Evolutionary conservation across 176 grass and related monocot species (phyloP).

Genomic region (Cenchrus americanus): DNA sequence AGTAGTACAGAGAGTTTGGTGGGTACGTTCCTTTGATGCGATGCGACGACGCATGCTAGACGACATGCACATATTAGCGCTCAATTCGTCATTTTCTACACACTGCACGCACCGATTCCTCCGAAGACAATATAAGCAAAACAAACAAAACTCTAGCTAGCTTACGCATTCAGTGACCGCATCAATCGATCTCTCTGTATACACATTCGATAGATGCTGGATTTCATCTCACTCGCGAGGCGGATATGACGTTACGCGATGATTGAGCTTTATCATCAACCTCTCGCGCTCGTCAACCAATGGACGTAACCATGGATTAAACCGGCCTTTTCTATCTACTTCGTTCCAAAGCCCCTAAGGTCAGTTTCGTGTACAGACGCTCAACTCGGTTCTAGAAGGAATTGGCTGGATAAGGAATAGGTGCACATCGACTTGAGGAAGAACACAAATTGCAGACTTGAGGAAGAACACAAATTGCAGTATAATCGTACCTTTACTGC

Average conservation of each 20-base stretch:
- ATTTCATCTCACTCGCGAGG: neutral
- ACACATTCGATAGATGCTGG: neutral
- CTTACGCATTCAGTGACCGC: constrained; percentile 25
- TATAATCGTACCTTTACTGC: no score
- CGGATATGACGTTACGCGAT: no score
- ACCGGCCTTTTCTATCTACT: neutral
- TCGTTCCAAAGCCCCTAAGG: neutral
- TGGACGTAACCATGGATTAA: neutral
- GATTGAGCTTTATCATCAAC: no score
- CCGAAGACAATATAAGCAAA: neutral
- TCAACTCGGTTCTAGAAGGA: neutral
- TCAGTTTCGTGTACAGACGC: neutral
- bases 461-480: no score
- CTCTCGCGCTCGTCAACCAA: neutral
- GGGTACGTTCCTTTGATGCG: neutral
- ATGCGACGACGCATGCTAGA: neutral
- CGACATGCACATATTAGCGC: neutral
- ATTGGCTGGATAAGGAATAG: neutral
- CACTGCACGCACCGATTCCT: neutral
- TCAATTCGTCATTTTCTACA: neutral
- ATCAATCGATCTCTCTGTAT: neutral
- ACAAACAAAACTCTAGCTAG: neutral
- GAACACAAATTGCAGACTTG: no score
- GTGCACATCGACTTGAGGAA: no score
- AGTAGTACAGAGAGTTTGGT: no score